Conservation (phyloP, 768 basidiomycete species). For the Suillus sp. region DNA sequence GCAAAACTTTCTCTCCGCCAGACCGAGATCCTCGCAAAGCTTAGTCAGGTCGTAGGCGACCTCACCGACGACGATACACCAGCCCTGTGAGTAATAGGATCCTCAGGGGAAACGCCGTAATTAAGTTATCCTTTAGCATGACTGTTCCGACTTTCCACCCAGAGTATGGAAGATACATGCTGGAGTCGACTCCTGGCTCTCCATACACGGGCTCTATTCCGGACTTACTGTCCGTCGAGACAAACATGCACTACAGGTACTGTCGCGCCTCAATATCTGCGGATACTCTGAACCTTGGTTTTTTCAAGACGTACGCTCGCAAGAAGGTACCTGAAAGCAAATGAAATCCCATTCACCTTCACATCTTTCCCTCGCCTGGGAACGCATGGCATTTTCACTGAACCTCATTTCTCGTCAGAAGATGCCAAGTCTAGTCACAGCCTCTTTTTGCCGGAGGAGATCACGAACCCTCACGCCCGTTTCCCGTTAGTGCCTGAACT, state of each 20-base stretch:
- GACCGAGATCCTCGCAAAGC: constrained; percentile 86
- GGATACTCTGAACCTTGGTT: neutral
- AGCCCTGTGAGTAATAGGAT: constrained; percentile 50
- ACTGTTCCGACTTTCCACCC: constrained; percentile 92
- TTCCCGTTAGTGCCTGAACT: constrained; percentile 77
- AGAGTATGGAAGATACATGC: constrained; percentile 98
- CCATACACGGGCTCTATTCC: constrained; percentile 89
- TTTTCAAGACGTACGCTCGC: constrained; percentile 74
- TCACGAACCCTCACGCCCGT: constrained; percentile 96
- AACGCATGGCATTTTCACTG: constrained; percentile 86
- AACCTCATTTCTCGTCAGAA: constrained; percentile 78
- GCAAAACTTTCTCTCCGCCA: constrained; percentile 93
- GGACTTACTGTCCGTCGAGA: constrained; percentile 88
- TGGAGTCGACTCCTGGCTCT: constrained; percentile 95
- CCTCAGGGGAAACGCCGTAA: constrained; percentile 3
- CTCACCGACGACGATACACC: constrained; percentile 55
- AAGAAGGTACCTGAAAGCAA: constrained; percentile 75
- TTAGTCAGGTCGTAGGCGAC: constrained; percentile 66
- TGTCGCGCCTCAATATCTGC: neutral
- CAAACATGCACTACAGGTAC: constrained; percentile 92
- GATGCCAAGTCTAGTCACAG: constrained; percentile 87
- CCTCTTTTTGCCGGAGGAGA: constrained; percentile 91
- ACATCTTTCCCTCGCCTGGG: constrained; percentile 96
- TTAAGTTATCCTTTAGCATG: constrained; percentile 43
- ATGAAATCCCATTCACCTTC: constrained; percentile 90